A percentile compares a stretch with the other conserved stretches of the same genome.
Conservation (phyloP, 495 filamentous ascomycete species). For the Endocarpon pusillum region DNA sequence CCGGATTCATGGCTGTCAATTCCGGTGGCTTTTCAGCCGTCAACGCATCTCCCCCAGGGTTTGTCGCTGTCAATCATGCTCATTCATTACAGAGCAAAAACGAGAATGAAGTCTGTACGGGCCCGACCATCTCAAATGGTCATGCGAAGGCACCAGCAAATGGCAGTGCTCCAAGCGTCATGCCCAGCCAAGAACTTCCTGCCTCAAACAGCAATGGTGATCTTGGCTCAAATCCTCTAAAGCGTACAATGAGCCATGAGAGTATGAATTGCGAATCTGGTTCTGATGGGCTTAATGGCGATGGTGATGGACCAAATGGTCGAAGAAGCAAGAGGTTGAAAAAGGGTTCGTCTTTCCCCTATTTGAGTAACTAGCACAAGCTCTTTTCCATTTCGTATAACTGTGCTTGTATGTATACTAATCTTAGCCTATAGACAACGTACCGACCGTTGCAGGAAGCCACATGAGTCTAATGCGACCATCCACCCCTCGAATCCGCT, state of each 20-base stretch:
- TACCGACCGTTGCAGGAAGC: slow-evolving; percentile 82
- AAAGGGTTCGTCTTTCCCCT: slow-evolving; percentile 73
- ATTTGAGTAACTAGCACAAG: slow-evolving; percentile 5
- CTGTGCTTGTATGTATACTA: slow-evolving; percentile 8
- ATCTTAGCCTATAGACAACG: slow-evolving; percentile 41
- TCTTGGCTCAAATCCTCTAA: slow-evolving; percentile 42
- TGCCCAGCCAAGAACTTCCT: slow-evolving; percentile 28
- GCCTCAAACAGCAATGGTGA: too few relatives aligned
- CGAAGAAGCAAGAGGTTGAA: slow-evolving; percentile 84
- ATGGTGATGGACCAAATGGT: slow-evolving; percentile 52
- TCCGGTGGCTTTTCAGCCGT: slow-evolving; percentile 62
- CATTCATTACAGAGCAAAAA: slow-evolving; percentile 25
- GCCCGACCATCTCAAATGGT: slow-evolving; percentile 12
- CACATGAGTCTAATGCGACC: slow-evolving; percentile 92
- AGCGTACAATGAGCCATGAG: slow-evolving; percentile 72
- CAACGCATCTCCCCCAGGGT: slow-evolving; percentile 41
- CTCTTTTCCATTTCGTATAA: slow-evolving; percentile 8
- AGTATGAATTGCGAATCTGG: slow-evolving; percentile 39
- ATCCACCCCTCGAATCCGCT: slow-evolving; percentile 49
- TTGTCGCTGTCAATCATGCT: slow-evolving; percentile 33
- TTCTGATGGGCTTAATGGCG: slow-evolving; percentile 41
- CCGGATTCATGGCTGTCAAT: slow-evolving; percentile 75
- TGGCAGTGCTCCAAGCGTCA: slow-evolving; percentile 22
- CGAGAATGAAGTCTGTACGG: slow-evolving; percentile 30
- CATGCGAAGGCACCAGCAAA: slow-evolving; percentile 18